phyloP scores from a whole-genome alignment of 1,284 basidiomycete species.

The Trametes versicolor region DNA sequence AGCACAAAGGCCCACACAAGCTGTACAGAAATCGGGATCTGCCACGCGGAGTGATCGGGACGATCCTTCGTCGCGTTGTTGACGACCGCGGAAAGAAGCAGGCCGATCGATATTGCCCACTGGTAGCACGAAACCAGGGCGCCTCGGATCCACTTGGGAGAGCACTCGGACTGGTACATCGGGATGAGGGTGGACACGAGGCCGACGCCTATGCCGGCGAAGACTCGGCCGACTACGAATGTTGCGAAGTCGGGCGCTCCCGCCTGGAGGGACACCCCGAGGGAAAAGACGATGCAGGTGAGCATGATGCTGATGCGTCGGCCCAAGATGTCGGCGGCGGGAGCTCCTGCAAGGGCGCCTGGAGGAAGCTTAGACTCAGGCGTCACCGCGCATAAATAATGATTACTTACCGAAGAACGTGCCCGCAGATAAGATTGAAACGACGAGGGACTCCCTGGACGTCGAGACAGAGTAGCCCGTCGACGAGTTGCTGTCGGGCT shows the following conservation, averaged over 20 bases:
- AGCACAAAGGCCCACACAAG: constrained; percentile 74
- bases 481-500: constrained; percentile 42
- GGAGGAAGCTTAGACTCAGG: not conserved
- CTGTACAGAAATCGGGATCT: constrained; percentile 83
- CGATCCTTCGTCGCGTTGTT: constrained; percentile 78
- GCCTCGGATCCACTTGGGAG: constrained; percentile 60
- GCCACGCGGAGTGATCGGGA: constrained; percentile 70
- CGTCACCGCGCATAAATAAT: no score
- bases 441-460: constrained; percentile 48
- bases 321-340: constrained; percentile 49
- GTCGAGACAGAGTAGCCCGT: constrained; percentile 38
- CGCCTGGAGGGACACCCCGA: constrained; percentile 75
- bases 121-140: constrained; percentile 87
- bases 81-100: constrained; percentile 80
- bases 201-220: constrained; percentile 88
- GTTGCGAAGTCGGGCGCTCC: constrained; percentile 61
- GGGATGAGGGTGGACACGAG: constrained; percentile 71
- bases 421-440: constrained; percentile 57
- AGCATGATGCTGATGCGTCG: constrained; percentile 64
- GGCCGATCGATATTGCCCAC: constrained; percentile 85
- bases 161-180: constrained; percentile 83
- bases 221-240: constrained; percentile 80
- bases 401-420: constrained; percentile 59
- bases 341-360: constrained; percentile 47
- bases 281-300: constrained; percentile 66